Base-by-base conservation (phyloP, 129 eudicot genomes). In the Flaveria brownii region DNA sequence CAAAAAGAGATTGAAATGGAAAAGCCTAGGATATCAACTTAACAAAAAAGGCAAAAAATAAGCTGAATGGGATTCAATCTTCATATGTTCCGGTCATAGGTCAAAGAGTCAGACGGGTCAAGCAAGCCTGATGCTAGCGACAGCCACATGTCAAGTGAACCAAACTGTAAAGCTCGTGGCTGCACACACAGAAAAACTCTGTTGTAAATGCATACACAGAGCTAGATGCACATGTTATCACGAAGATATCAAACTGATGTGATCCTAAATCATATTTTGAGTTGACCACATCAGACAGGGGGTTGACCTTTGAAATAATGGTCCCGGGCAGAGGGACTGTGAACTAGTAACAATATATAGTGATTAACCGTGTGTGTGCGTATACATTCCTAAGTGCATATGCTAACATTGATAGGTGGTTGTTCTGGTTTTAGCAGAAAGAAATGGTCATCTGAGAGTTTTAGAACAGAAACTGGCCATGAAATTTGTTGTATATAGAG, bases 1-100 rank as follows among this genome's bases (percentile, higher is more conserved):
- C 90, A 87, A 68, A 94, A 94, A 80, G 99, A 94, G 83, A 83
- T 84, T 75, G 98, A 94, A 76, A 85, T 86, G 88, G 98, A 93
- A 85, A 84, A 68, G 86, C 91, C 47, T 87, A 88, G 85, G 98
- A 86, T 18, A 52, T 81, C 57, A 85, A 74, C 74, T 70, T 52
- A 75, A 78, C 82, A 82, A 87, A 85, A 84, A 91, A 75, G 87
- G 74, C 22, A 85, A 66, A 59, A 85, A 87, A 75, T 80, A 85
- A 69, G 26, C 61, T 41, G 65, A 39, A 62, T 28, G 60, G 79
- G 71, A 54, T 10, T 78, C 23, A 52, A 56, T 63, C 49, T 67
- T 78, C 68, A 22, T 77, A 62, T 82, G 80, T 71, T 57, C 69
- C 30, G 49, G 23, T 56, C 71, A 36, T 5, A 14, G 55, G 52